Percentiles rank a stretch among this genome's conserved stretches.
Conservation (phyloP, 371 early-diverging fungal genomes). For the Syncephalastrum contaminatum region DNA sequence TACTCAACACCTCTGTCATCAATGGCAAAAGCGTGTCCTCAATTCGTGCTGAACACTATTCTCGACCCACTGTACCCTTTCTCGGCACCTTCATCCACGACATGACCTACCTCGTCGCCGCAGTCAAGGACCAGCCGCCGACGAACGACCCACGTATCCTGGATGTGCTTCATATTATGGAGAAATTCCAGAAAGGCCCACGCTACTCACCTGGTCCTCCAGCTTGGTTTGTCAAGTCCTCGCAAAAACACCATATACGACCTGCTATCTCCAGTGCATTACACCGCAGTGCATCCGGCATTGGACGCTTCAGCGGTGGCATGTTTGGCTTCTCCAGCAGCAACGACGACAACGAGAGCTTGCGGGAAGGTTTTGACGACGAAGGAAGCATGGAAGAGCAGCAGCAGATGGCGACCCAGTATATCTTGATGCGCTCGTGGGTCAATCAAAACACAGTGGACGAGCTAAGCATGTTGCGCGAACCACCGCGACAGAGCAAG, state of each 20-base stretch:
- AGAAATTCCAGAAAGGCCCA: conserved; percentile 62
- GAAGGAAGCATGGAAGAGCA: conserved; percentile 27
- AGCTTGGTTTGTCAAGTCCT: conserved; percentile 47
- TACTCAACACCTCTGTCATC: conserved; percentile 31
- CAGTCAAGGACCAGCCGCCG: conserved; percentile 48
- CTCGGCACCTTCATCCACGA: conserved; percentile 81
- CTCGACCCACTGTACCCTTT: conserved; percentile 72
- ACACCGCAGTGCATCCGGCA: conserved; percentile 50
- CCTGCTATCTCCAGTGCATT: conserved; percentile 54
- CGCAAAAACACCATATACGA: conserved; percentile 57
- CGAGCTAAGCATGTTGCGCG: conserved; percentile 60
- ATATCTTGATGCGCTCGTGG: conserved; percentile 49
- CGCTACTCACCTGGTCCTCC: conserved; percentile 58
- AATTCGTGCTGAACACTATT: conserved; percentile 44
- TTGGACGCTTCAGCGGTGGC: conserved; percentile 48
- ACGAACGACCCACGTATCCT: conserved; percentile 55
- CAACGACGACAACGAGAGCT: conserved; percentile 14
- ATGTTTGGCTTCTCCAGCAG: conserved; percentile 29
- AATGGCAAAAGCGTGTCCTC: conserved; percentile 36
- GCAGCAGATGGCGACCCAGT: conserved; percentile 57
- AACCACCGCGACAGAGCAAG: conserved; percentile 57
- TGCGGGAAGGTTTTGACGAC: conserved; percentile 7
- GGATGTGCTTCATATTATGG: conserved; percentile 51
- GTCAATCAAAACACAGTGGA: conserved; percentile 67
- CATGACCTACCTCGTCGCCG: conserved; percentile 71